A percentile compares a stretch with the other conserved stretches of the same genome.
Conservation (phyloP, 2,329 filamentous ascomycete genomes). For the Claviceps capensis region DNA sequence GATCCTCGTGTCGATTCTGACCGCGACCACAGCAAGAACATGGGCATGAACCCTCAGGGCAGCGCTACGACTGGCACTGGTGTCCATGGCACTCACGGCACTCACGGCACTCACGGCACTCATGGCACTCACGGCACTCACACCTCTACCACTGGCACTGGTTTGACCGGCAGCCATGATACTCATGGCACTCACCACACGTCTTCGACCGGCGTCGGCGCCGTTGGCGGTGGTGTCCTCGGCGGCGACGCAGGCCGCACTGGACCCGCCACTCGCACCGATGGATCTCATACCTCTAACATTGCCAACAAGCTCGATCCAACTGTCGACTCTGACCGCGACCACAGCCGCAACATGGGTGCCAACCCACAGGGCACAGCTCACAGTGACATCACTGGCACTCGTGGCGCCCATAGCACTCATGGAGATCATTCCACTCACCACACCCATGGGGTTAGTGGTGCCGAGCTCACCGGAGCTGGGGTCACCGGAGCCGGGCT, state of each 20-base stretch:
- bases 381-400: background rate
- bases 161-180: conserved; percentile 9
- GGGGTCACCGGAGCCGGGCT: too few relatives aligned
- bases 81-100: background rate
- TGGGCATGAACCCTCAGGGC: conserved; percentile 19
- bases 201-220: conserved; percentile 9
- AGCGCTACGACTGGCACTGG: conserved; percentile 5
- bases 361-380: conserved; percentile 17
- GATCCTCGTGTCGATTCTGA: conserved; percentile 44
- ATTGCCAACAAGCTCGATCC: conserved; percentile 38
- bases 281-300: conserved; percentile 34
- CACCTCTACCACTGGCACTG: conserved; percentile 8
- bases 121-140: background rate
- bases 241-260: conserved; percentile 11
- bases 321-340: conserved; percentile 39
- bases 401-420: background rate
- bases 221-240: conserved; percentile 9
- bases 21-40: conserved; percentile 25
- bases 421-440: conserved; percentile 12
- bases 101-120: conserved; percentile 3
- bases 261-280: conserved; percentile 17
- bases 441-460: too few relatives aligned
- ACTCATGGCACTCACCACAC: background rate
- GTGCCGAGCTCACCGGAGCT: too few relatives aligned
- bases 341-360: conserved; percentile 22